phyloP scores from a whole-genome alignment of 352 stramenopile genomes.

The Pythium aquatile region DNA sequence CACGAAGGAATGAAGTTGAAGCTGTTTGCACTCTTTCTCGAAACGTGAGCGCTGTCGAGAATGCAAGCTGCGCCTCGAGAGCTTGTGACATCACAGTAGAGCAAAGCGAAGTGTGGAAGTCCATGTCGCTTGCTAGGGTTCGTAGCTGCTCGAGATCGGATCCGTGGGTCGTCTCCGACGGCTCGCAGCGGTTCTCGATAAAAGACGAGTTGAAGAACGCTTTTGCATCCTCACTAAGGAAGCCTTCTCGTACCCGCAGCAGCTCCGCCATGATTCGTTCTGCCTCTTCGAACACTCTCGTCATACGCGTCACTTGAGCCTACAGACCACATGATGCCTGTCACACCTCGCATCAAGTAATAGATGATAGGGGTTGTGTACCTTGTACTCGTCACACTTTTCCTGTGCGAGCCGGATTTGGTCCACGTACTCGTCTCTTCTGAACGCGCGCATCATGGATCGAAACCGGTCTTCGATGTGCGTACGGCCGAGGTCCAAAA shows the following conservation, averaged over 20 bases:
- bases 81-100: slow-evolving; percentile 6
- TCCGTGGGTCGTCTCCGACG: slow-evolving; percentile 2
- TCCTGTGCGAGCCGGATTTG: slow-evolving; percentile 11
- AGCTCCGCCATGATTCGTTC: slow-evolving; percentile 14
- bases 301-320: slow-evolving; percentile 10
- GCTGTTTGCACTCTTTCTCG: background rate
- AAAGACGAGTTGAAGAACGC: slow-evolving; percentile 17
- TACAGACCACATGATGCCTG: background rate
- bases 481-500: slow-evolving; percentile 10
- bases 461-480: slow-evolving; percentile 15
- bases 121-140: slow-evolving; percentile 13
- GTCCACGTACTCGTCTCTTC: slow-evolving; percentile 1
- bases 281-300: slow-evolving; percentile 11
- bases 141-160: slow-evolving; percentile 11
- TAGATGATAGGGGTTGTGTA: background rate
- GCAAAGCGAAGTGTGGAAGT: slow-evolving; percentile 1
- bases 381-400: slow-evolving; percentile 13
- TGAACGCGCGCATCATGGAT: slow-evolving; percentile 6
- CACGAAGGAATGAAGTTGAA: background rate
- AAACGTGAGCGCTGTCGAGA: slow-evolving; percentile 1
- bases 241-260: background rate
- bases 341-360: background rate
- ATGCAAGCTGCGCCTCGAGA: slow-evolving; percentile 10
- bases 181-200: slow-evolving; percentile 3
- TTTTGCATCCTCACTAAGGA: slow-evolving; percentile 8